These are phyloP conservation scores for Penicillium pancosmium DNA, from an alignment of 495 filamentous ascomycete genomes.

Conservation along the genomic window DNA sequence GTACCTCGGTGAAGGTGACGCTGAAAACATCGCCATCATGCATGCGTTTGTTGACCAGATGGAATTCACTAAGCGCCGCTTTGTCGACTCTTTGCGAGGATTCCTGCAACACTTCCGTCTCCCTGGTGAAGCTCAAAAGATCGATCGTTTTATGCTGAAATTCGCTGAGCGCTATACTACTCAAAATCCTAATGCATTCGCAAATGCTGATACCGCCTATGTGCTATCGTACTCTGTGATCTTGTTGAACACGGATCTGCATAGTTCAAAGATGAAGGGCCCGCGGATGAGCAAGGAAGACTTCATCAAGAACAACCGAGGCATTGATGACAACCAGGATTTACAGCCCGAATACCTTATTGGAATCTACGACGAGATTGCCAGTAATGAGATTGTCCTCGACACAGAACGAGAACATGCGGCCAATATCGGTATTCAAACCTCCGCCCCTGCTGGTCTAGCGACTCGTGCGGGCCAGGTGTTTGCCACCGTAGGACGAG, in stretches of 20 bases:
- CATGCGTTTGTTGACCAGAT: slow-evolving; percentile 95
- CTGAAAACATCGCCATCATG: slow-evolving; percentile 94
- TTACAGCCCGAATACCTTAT: slow-evolving; percentile 89
- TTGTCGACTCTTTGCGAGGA: slow-evolving; percentile 86
- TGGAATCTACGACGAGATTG: slow-evolving; percentile 91
- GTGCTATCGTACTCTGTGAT: slow-evolving; percentile 96
- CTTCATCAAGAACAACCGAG: slow-evolving; percentile 98
- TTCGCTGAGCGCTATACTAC: slow-evolving; percentile 95
- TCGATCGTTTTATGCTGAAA: slow-evolving; percentile 99
- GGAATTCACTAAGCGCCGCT: slow-evolving; percentile 92
- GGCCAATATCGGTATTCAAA: slow-evolving; percentile 66
- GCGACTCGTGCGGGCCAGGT: slow-evolving; percentile 88
- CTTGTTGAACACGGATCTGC: slow-evolving; percentile 93
- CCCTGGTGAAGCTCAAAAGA: slow-evolving; percentile 97
- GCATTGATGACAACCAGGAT: slow-evolving; percentile 96
- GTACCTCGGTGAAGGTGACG: slow-evolving; percentile 90
- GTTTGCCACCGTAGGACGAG: slow-evolving; percentile 84
- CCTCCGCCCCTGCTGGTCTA: slow-evolving; percentile 63
- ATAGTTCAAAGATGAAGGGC: slow-evolving; percentile 82
- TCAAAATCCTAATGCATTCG: slow-evolving; percentile 95
- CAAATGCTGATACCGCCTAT: slow-evolving; percentile 97
- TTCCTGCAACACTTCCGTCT: slow-evolving; percentile 95
- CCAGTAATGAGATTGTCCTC: slow-evolving; percentile 88
- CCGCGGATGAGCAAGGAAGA: slow-evolving; percentile 90
- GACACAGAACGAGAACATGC: slow-evolving; percentile 88